phyloP scores from a whole-genome alignment of 495 filamentous ascomycete genomes.

The Penicillium pulvis region DNA sequence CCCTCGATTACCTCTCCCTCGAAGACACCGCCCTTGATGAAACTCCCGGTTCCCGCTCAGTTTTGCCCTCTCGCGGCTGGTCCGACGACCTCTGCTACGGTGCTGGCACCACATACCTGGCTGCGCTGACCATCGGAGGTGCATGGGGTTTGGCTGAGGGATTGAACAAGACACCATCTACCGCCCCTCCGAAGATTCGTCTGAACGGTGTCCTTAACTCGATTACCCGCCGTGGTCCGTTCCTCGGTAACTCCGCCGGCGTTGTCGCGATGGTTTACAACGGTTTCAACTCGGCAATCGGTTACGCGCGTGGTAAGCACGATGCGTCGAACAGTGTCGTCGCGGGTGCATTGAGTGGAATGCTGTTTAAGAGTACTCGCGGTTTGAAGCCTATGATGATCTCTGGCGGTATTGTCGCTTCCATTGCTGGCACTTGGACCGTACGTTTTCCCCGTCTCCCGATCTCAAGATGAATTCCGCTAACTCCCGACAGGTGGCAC shows the following conservation, averaged over 20 bases:
- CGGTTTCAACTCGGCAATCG: slow-evolving; percentile 87
- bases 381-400: slow-evolving; percentile 91
- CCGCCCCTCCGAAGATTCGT: slow-evolving; percentile 83
- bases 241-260: slow-evolving; percentile 91
- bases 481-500: slow-evolving; percentile 54
- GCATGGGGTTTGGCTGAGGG: slow-evolving; percentile 91
- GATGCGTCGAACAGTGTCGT: slow-evolving; percentile 85
- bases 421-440: slow-evolving; percentile 83
- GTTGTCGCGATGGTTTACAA: slow-evolving; percentile 96
- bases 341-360: slow-evolving; percentile 84
- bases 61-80: slow-evolving; percentile 92
- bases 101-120: slow-evolving; percentile 88
- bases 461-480: slow-evolving; percentile 6
- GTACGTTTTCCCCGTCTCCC: slow-evolving; percentile 54
- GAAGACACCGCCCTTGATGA: slow-evolving; percentile 89
- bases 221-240: slow-evolving; percentile 90
- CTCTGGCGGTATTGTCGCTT: slow-evolving; percentile 82
- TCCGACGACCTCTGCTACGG: slow-evolving; percentile 98
- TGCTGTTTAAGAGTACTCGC: slow-evolving; percentile 93
- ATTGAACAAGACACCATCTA: slow-evolving; percentile 66
- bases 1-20: slow-evolving; percentile 89
- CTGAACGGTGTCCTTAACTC: slow-evolving; percentile 93
- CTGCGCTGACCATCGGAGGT: slow-evolving; percentile 82
- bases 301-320: slow-evolving; percentile 83
- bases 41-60: slow-evolving; percentile 81